phyloP scores from a whole-genome alignment of 768 basidiomycete species.

The Boletus sp. region DNA sequence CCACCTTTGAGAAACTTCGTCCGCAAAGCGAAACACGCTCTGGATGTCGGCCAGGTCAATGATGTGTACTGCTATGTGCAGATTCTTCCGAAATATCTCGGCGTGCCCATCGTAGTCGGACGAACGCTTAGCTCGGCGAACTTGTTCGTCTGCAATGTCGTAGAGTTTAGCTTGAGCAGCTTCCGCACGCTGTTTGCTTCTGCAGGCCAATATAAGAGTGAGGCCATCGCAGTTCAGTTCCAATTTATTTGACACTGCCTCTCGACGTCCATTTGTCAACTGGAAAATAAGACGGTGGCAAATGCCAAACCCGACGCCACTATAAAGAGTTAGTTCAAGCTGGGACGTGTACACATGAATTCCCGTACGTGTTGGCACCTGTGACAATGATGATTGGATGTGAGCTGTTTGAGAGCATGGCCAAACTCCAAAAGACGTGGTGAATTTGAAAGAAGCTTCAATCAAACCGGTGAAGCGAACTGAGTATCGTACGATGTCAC shows the following conservation, averaged over 20 bases:
- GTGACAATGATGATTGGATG: slow-evolving; percentile 62
- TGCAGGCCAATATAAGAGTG: slow-evolving; percentile 80
- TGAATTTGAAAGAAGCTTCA: background rate
- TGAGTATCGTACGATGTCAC: too few relatives aligned
- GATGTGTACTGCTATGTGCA: slow-evolving; percentile 58
- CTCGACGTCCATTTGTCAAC: slow-evolving; percentile 49
- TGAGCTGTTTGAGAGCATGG: slow-evolving; percentile 28
- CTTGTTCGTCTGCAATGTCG: slow-evolving; percentile 51
- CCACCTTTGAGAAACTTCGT: slow-evolving; percentile 53
- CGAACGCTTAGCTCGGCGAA: slow-evolving; percentile 36
- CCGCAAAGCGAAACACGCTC: slow-evolving; percentile 63
- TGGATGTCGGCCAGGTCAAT: slow-evolving; percentile 62
- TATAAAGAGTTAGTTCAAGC: slow-evolving; percentile 42
- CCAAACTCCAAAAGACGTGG: background rate
- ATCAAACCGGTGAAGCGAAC: too few relatives aligned
- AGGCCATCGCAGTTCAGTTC: slow-evolving; percentile 47
- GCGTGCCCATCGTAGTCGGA: slow-evolving; percentile 52
- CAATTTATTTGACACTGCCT: slow-evolving; percentile 18
- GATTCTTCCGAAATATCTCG: slow-evolving; percentile 53
- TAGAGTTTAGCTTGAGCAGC: slow-evolving; percentile 57
- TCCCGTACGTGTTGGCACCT: slow-evolving; percentile 63
- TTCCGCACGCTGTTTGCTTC: slow-evolving; percentile 62
- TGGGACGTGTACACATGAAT: background rate
- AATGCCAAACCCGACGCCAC: slow-evolving; percentile 82
- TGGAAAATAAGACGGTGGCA: slow-evolving; percentile 76